phyloP scores from a whole-genome alignment of 352 stramenopile genomes.

The Phytopythium sindhum region DNA sequence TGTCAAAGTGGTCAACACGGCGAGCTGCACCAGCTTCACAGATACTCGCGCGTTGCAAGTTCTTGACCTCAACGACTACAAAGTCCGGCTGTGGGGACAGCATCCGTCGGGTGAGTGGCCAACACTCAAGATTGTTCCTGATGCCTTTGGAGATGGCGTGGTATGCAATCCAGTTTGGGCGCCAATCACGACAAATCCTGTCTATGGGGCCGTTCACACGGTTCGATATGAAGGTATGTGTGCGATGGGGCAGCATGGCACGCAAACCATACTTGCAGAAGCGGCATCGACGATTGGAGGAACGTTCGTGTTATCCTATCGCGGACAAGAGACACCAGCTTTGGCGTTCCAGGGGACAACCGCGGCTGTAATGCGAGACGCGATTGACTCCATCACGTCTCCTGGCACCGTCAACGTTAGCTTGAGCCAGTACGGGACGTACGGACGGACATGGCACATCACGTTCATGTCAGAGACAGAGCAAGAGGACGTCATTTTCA shows the following conservation, averaged over 20 bases:
- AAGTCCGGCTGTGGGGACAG: constrained; percentile 61
- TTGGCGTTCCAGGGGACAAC: constrained; percentile 78
- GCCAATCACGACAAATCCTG: constrained; percentile 17
- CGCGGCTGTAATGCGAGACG: constrained; percentile 73
- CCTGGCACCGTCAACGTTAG: constrained; percentile 84
- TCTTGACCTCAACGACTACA: constrained; percentile 69
- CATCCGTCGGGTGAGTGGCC: constrained; percentile 75
- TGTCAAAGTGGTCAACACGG: constrained; percentile 29
- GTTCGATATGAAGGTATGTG: constrained; percentile 70
- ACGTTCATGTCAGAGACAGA: constrained; percentile 81
- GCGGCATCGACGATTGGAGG: constrained; percentile 82
- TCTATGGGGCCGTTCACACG: constrained; percentile 59
- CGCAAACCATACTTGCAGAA: constrained; percentile 73
- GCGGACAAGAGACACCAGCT: constrained; percentile 62
- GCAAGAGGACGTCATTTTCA: constrained; percentile 63
- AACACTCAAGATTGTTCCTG: constrained; percentile 49
- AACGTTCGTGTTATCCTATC: constrained; percentile 90
- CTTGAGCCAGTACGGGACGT: constrained; percentile 48
- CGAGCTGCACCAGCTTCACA: constrained; percentile 37
- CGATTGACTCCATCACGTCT: constrained; percentile 85
- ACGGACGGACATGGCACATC: constrained; percentile 88
- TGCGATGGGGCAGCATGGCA: constrained; percentile 35
- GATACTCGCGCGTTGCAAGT: constrained; percentile 52
- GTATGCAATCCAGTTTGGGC: constrained; percentile 32
- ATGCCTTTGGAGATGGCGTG: constrained; percentile 27